Percentiles rank a stretch among this genome's conserved stretches.
These are phyloP conservation scores for Diaporthe eres DNA, from an alignment of 2,329 filamentous ascomycete genomes.

Conservation along the genomic window DNA sequence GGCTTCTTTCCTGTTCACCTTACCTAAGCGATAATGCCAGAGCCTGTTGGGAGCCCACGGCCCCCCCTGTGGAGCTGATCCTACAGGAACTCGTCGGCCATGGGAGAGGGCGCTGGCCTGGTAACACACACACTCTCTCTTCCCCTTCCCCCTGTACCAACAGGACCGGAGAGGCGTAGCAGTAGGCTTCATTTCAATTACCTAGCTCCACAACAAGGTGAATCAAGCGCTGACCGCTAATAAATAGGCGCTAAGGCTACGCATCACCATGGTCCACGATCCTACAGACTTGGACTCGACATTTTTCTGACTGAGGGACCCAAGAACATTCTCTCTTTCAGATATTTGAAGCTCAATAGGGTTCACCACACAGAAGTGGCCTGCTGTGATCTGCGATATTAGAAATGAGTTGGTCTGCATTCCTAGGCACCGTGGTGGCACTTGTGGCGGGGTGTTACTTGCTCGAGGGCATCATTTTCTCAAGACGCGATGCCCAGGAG, in stretches of 20 bases:
- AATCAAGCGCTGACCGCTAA: background rate
- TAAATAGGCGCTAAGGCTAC: background rate
- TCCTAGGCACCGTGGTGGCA: conserved; percentile 1
- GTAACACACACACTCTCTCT: background rate
- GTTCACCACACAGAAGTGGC: background rate
- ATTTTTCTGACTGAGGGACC: background rate
- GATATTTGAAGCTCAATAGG: background rate
- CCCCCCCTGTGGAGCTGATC: background rate
- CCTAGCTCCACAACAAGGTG: background rate
- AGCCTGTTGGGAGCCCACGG: too few relatives aligned
- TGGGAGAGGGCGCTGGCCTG: background rate
- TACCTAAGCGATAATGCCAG: background rate
- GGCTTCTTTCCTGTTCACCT: background rate
- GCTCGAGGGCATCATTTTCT: conserved; percentile 30
- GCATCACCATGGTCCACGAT: background rate
- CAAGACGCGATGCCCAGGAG: conserved; percentile 19
- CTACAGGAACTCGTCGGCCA: background rate
- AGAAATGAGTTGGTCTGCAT: background rate
- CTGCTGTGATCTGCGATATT: background rate
- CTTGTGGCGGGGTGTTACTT: conserved; percentile 16
- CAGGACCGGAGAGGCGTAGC: background rate
- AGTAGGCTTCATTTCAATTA: background rate
- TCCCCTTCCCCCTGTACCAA: background rate
- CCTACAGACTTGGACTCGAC: background rate
- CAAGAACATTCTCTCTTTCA: background rate